Evolutionary conservation across 345 rosid species (phyloP).

Genomic region (Microthlaspi erraticum): DNA sequence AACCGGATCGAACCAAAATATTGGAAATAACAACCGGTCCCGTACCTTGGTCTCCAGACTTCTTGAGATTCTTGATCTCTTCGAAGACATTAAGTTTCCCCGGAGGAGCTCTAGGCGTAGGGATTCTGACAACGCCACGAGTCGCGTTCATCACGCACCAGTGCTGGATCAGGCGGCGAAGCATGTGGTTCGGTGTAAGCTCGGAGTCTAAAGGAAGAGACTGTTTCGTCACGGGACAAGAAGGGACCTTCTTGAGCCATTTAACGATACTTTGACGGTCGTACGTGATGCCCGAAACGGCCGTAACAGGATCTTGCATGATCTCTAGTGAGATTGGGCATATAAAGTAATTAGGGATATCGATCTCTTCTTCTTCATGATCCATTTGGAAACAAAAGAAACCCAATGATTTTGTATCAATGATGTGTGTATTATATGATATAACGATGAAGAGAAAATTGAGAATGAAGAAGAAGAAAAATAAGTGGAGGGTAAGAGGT

Average conservation of each 20-base stretch:
- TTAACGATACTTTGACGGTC: constrained; percentile 80
- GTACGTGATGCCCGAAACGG: constrained; percentile 80
- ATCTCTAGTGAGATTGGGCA: constrained; percentile 87
- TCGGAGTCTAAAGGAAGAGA: constrained; percentile 59
- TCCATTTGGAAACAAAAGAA: constrained; percentile 10
- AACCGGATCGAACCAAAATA: not conserved
- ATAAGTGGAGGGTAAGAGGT: constrained; percentile 28
- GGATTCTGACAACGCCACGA: constrained; percentile 53
- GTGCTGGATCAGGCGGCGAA: constrained; percentile 71
- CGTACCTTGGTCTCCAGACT: constrained; percentile 30
- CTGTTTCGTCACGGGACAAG: constrained; percentile 76
- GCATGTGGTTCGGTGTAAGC: constrained; percentile 76
- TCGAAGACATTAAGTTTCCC: constrained; percentile 46
- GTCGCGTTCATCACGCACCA: constrained; percentile 69
- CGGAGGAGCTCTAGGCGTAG: constrained; percentile 61
- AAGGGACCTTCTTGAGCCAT: constrained; percentile 55
- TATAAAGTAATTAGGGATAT: constrained; percentile 67
- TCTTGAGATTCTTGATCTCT: constrained; percentile 47
- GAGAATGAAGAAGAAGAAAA: not conserved
- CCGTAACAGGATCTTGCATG: constrained; percentile 87
- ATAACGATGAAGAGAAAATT: not conserved
- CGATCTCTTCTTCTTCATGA: constrained; percentile 50
- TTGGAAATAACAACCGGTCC: not conserved
- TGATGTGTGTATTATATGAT: constrained; percentile 19
- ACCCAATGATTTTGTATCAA: not conserved